These are phyloP conservation scores for Thielaviopsis punctulata DNA, from an alignment of 2,329 filamentous ascomycete species.

Conservation along the genomic window DNA sequence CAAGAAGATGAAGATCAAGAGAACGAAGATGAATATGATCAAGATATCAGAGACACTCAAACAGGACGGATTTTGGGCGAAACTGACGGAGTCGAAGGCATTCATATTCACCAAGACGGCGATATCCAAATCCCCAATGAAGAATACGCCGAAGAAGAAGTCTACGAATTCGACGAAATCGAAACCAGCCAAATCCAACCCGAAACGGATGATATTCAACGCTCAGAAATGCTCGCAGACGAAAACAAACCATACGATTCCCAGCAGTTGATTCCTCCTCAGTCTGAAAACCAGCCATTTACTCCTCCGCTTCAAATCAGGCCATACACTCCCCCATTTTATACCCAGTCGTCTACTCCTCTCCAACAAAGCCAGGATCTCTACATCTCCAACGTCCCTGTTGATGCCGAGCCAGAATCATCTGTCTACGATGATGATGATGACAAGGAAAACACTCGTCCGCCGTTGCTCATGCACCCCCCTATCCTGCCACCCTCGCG, in stretches of 20 bases:
- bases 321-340: neutral
- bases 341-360: too few relatives aligned
- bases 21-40: neutral
- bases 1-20: neutral
- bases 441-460: neutral
- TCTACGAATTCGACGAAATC: neutral
- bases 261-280: too few relatives aligned
- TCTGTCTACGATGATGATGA: neutral
- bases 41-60: neutral
- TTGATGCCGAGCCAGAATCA: neutral
- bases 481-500: neutral
- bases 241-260: too few relatives aligned
- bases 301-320: too few relatives aligned
- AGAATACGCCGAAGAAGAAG: neutral
- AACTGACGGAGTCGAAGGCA: constrained; percentile 13
- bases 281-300: too few relatives aligned
- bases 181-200: too few relatives aligned
- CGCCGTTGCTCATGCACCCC: neutral
- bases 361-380: too few relatives aligned
- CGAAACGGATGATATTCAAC: too few relatives aligned
- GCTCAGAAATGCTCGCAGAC: neutral
- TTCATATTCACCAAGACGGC: neutral
- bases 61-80: neutral
- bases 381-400: neutral
- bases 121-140: too few relatives aligned